phyloP scores from a whole-genome alignment of 192 early-diverging fungal species.

The Allomyces macrogynus region DNA sequence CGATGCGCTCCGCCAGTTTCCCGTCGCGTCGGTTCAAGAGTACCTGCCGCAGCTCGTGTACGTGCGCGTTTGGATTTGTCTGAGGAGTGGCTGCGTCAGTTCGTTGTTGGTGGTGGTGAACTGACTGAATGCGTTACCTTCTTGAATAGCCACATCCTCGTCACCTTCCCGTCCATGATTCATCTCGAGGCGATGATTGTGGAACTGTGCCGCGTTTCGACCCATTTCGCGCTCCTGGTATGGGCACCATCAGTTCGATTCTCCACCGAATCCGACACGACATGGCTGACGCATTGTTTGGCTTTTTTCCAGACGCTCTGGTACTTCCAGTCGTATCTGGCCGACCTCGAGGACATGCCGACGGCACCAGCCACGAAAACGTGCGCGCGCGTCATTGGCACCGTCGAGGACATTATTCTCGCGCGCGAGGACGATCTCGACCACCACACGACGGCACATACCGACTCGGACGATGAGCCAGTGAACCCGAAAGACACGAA shows the following conservation, averaged over 20 bases:
- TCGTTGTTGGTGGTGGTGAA: slow-evolving; percentile 1
- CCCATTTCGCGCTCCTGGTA: slow-evolving; percentile 62
- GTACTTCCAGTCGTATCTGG: slow-evolving; percentile 78
- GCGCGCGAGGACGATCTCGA: no score
- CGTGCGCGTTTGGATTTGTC: no score
- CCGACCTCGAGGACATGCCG: slow-evolving; percentile 24
- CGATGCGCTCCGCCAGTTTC: slow-evolving; percentile 64
- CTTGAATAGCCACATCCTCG: slow-evolving; percentile 54
- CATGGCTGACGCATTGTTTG: no score
- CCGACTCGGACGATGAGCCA: no score
- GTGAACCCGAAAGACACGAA: no score
- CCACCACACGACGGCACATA: no score
- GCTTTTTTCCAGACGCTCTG: slow-evolving; percentile 55
- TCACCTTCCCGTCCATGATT: slow-evolving; percentile 44
- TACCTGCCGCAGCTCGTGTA: slow-evolving; percentile 84
- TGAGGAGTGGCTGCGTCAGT: no score
- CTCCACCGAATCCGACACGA: no score
- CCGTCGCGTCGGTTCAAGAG: slow-evolving; percentile 68
- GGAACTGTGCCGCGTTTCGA: slow-evolving; percentile 49
- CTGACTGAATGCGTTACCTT: not conserved
- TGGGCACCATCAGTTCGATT: not conserved
- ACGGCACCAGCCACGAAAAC: not conserved
- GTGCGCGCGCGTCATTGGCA: not conserved
- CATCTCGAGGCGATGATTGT: slow-evolving; percentile 74
- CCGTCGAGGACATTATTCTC: not conserved